Percentiles rank a stretch among this genome's conserved stretches.
These are phyloP conservation scores for Triadica sebifera DNA, from an alignment of 345 rosid species.

Conservation along the genomic window DNA sequence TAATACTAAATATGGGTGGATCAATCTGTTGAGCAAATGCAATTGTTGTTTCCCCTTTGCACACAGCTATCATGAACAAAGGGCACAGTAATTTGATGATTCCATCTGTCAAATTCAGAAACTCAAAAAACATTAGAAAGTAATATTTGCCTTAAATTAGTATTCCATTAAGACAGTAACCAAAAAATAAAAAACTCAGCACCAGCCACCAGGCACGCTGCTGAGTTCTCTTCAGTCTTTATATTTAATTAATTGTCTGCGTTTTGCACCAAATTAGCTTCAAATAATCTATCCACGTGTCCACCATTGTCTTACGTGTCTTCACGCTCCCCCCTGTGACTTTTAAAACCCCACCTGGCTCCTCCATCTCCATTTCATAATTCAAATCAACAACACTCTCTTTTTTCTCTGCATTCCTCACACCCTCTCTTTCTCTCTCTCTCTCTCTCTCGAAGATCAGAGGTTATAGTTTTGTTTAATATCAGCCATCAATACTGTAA, in stretches of 20 bases:
- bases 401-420: too few species aligned
- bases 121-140: neutral
- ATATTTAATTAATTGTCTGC: too few species aligned
- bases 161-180: too few species aligned
- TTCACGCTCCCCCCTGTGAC: conserved; percentile 29
- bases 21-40: too few species aligned
- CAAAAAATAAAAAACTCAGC: conserved; percentile 6
- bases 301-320: conserved; percentile 16
- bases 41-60: too few species aligned
- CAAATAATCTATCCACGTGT: conserved; percentile 34
- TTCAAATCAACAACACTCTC: neutral
- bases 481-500: too few species aligned
- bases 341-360: conserved; percentile 18
- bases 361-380: neutral
- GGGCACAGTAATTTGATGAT: neutral
- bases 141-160: too few species aligned
- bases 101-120: neutral
- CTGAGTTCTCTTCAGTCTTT: too few species aligned
- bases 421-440: too few species aligned
- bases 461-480: too few species aligned
- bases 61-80: too few species aligned
- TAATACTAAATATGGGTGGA: too few species aligned
- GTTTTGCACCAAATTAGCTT: neutral
- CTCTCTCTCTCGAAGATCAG: neutral
- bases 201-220: conserved; percentile 33